Conservation (phyloP, 768 basidiomycete genomes). For the Pleurotus ostreatus region DNA sequence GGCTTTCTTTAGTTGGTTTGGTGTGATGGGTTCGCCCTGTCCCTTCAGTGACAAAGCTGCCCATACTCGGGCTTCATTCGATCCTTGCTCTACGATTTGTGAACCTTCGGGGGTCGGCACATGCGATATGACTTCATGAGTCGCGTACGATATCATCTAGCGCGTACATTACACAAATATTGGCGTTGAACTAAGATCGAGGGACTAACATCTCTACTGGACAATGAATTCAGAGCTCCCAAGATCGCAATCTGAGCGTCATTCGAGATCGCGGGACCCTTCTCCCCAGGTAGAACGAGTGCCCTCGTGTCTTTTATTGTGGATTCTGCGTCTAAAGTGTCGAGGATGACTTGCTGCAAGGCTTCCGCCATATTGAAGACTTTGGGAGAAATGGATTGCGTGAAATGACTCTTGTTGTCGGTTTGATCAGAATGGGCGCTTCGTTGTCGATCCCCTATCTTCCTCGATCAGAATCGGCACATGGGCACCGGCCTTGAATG, state of each 20-base stretch:
- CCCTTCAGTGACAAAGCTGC: constrained; percentile 71
- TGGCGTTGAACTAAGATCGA: constrained; percentile 5
- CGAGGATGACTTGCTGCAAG: constrained; percentile 77
- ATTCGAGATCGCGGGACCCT: constrained; percentile 51
- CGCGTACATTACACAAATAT: constrained; percentile 7
- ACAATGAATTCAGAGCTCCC: constrained; percentile 87
- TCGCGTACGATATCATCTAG: constrained; percentile 82
- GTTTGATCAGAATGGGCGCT: not conserved
- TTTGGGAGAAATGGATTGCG: not conserved
- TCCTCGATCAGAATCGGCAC: not conserved
- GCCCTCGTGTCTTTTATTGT: constrained; percentile 66
- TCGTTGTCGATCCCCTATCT: not conserved
- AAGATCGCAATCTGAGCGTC: constrained; percentile 84
- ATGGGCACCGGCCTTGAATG: not conserved
- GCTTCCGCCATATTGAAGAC: constrained; percentile 58
- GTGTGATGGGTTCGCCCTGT: constrained; percentile 59
- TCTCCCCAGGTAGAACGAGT: constrained; percentile 63
- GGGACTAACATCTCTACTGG: constrained; percentile 71
- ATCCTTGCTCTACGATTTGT: constrained; percentile 76
- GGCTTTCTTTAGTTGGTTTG: constrained; percentile 62
- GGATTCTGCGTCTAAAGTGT: constrained; percentile 55
- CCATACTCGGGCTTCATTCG: constrained; percentile 97
- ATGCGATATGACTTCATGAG: constrained; percentile 73
- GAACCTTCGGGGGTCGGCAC: constrained; percentile 78
- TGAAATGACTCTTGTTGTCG: not conserved